Evolutionary conservation across 2,329 filamentous ascomycete species (phyloP).

Genomic region (Phoma sp.): DNA sequence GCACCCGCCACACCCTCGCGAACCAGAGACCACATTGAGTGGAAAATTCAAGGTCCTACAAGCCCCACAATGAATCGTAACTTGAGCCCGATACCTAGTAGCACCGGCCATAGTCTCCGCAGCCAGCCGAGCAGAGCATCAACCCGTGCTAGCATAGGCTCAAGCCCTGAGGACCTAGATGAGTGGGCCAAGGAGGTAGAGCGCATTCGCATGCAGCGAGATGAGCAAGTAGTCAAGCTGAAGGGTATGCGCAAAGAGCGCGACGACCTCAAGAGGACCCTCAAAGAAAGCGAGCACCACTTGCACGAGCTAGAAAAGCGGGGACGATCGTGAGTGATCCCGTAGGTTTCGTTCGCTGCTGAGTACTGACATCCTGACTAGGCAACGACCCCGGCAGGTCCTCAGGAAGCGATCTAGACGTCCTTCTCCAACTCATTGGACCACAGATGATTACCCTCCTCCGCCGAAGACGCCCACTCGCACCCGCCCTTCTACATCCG

Average conservation of each 20-base stretch:
- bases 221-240: slow-evolving; percentile 44
- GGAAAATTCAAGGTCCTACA: slow-evolving; percentile 17
- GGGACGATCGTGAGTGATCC: slow-evolving; percentile 9
- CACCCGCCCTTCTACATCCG: slow-evolving; percentile 17
- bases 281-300: slow-evolving; percentile 42
- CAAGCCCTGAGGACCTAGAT: slow-evolving; percentile 29
- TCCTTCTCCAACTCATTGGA: slow-evolving; percentile 11
- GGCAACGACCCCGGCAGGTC: slow-evolving; percentile 24
- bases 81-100: slow-evolving; percentile 15
- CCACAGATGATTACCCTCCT: slow-evolving; percentile 7
- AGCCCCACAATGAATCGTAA: slow-evolving; percentile 16
- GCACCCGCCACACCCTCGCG: slow-evolving; percentile 12
- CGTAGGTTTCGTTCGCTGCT: background rate
- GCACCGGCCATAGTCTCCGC: slow-evolving; percentile 17
- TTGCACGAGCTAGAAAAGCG: slow-evolving; percentile 39
- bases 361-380: background rate
- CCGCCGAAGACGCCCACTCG: slow-evolving; percentile 16
- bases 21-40: slow-evolving; percentile 16
- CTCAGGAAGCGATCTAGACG: slow-evolving; percentile 22
- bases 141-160: slow-evolving; percentile 27
- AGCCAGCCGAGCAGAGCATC: slow-evolving; percentile 26
- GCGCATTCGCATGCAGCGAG: slow-evolving; percentile 40
- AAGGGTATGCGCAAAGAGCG: slow-evolving; percentile 41
- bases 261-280: slow-evolving; percentile 36
- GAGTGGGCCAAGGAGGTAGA: slow-evolving; percentile 45